Evolutionary conservation across 257 asterid species (phyloP).

Genomic region (Scutellaria barbata): DNA sequence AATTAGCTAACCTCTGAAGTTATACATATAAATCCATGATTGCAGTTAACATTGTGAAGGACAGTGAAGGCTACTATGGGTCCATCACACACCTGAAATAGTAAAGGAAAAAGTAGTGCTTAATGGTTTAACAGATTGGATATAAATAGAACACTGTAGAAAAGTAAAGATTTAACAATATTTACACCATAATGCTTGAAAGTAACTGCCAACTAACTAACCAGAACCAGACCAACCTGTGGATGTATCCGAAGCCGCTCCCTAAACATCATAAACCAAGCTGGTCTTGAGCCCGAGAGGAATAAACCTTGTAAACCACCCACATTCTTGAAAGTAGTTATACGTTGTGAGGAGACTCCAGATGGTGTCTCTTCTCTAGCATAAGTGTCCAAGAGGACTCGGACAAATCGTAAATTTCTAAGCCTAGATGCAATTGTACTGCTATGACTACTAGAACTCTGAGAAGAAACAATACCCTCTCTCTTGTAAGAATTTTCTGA

Average conservation of each 20-base stretch:
- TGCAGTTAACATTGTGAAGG: conserved; percentile 94
- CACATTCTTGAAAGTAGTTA: conserved; percentile 79
- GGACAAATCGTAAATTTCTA: conserved; percentile 80
- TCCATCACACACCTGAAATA: conserved; percentile 91
- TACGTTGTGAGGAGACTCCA: conserved; percentile 65
- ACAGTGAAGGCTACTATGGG: conserved; percentile 92
- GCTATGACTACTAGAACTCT: conserved; percentile 45
- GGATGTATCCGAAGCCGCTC: conserved; percentile 93
- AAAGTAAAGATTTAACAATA: background rate
- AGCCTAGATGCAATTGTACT: conserved; percentile 78
- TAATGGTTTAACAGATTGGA: conserved; percentile 21
- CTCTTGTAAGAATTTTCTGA: conserved; percentile 65
- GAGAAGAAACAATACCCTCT: conserved; percentile 55
- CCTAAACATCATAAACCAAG: conserved; percentile 94
- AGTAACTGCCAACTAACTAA: conserved; percentile 2
- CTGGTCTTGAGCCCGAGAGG: conserved; percentile 81
- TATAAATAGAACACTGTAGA: background rate
- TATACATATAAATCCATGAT: conserved; percentile 88
- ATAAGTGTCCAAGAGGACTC: conserved; percentile 71
- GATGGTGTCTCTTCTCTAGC: conserved; percentile 77
- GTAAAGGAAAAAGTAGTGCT: conserved; percentile 31
- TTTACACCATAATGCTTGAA: conserved; percentile 10
- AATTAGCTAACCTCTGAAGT: conserved; percentile 74
- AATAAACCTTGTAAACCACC: conserved; percentile 92
- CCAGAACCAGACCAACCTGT: conserved; percentile 64